phyloP scores from a whole-genome alignment of 257 asterid species.

The Rhazya stricta region DNA sequence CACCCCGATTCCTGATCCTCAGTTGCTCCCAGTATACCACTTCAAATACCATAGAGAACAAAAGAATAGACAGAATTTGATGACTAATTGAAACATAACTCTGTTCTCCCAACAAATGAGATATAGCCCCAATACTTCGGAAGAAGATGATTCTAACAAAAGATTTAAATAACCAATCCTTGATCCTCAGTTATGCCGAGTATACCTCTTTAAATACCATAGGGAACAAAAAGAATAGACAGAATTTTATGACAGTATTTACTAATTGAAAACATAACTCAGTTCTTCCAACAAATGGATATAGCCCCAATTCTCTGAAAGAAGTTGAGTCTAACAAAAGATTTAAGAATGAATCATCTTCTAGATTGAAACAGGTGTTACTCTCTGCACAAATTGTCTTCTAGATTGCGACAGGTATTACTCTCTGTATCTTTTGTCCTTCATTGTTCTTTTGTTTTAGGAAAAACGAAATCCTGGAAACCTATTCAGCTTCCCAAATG shows the following conservation, averaged over 20 bases:
- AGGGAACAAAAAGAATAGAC: too few species aligned
- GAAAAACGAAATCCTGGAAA: not conserved
- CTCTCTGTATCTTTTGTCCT: not conserved
- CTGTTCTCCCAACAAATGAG: too few species aligned
- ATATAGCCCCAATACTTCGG: not conserved
- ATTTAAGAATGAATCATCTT: not conserved
- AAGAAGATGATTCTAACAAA: not conserved
- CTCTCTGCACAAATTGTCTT: not conserved
- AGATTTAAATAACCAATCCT: too few species aligned
- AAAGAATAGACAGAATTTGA: not conserved
- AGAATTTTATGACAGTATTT: too few species aligned
- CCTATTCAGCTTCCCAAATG: not conserved
- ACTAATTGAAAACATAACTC: too few species aligned
- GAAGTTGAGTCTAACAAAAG: not conserved
- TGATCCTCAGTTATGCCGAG: too few species aligned
- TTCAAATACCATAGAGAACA: not conserved
- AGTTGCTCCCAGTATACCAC: not conserved
- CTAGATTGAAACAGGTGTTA: not conserved
- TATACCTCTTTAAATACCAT: too few species aligned
- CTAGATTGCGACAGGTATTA: too few species aligned
- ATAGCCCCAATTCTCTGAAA: too few species aligned
- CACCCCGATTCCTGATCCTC: not conserved
- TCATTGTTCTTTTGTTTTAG: not conserved
- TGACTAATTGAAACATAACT: not conserved
- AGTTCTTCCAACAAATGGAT: too few species aligned